These are phyloP conservation scores for Penicillium manginii DNA, from an alignment of 495 filamentous ascomycete species.

Conservation along the genomic window DNA sequence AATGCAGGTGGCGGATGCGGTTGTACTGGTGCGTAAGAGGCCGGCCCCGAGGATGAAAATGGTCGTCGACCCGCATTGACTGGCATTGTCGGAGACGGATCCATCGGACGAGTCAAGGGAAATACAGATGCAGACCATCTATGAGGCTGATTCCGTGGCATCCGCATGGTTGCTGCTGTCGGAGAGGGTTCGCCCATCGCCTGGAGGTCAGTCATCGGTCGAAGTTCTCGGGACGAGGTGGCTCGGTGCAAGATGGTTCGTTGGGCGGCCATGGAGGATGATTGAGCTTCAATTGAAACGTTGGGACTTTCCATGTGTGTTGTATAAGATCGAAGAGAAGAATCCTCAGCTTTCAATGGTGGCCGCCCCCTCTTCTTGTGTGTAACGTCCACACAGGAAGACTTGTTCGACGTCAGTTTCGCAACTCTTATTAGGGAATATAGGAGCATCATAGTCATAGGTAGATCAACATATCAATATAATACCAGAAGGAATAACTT, in stretches of 20 bases:
- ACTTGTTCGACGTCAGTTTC: slow-evolving; percentile 45
- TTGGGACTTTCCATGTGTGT: slow-evolving; percentile 35
- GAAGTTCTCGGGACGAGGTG: slow-evolving; percentile 49
- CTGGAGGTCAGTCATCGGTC: slow-evolving; percentile 51
- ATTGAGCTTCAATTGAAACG: slow-evolving; percentile 32
- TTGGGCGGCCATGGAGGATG: slow-evolving; percentile 23
- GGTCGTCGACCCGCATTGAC: slow-evolving; percentile 35
- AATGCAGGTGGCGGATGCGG: slow-evolving; percentile 36
- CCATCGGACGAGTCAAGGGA: slow-evolving; percentile 38
- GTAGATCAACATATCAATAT: neutral
- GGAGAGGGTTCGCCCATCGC: slow-evolving; percentile 25
- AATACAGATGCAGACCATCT: slow-evolving; percentile 45
- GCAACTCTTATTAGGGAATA: neutral
- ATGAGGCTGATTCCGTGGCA: slow-evolving; percentile 33
- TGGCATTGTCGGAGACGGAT: slow-evolving; percentile 33
- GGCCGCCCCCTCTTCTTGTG: slow-evolving; percentile 96
- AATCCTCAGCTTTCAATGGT: slow-evolving; percentile 82
- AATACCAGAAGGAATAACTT: slow-evolving; percentile 32
- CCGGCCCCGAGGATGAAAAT: slow-evolving; percentile 44
- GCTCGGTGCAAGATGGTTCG: slow-evolving; percentile 41
- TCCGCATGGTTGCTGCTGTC: slow-evolving; percentile 27
- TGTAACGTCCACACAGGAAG: slow-evolving; percentile 90
- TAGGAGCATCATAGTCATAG: neutral
- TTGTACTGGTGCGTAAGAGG: slow-evolving; percentile 26
- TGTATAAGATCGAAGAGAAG: slow-evolving; percentile 42